Percentiles rank a stretch among this genome's conserved stretches.
phyloP scores from a whole-genome alignment of 345 rosid genomes.

The Salix dunnii region DNA sequence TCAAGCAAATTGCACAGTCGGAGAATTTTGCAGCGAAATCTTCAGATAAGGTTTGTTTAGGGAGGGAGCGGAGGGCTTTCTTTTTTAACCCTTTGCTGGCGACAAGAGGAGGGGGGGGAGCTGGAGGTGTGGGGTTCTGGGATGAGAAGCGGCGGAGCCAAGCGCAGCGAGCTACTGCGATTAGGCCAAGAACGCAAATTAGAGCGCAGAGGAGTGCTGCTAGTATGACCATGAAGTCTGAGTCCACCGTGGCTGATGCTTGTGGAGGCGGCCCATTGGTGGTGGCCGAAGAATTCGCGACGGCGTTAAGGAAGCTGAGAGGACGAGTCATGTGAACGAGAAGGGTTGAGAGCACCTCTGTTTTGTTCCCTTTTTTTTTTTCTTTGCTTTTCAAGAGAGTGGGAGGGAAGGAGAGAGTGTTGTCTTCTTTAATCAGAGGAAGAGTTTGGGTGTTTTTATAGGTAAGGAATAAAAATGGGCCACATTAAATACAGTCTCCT shows the following conservation, averaged over 20 bases:
- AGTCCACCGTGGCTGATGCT: constrained; percentile 35
- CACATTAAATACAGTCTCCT: neutral
- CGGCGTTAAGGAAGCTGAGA: constrained; percentile 47
- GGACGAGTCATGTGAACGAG: constrained; percentile 65
- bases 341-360: constrained; percentile 7
- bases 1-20: constrained; percentile 78
- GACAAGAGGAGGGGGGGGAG: constrained; percentile 24
- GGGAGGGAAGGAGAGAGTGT: no score
- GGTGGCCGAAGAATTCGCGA: constrained; percentile 39
- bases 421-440: neutral
- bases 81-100: constrained; percentile 82
- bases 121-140: constrained; percentile 9
- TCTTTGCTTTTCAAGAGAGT: neutral
- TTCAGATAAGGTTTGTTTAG: constrained; percentile 51
- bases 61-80: constrained; percentile 74
- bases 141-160: constrained; percentile 80
- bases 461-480: neutral
- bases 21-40: constrained; percentile 44
- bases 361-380: neutral
- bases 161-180: constrained; percentile 80
- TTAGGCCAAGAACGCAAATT: constrained; percentile 76
- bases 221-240: constrained; percentile 75
- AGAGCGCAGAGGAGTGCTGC: constrained; percentile 89
- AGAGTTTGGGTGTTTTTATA: constrained; percentile 7
- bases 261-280: constrained; percentile 7